These are phyloP conservation scores for Lotmaria passim DNA, from an alignment of 208 protist genomes.

Conservation along the genomic window DNA sequence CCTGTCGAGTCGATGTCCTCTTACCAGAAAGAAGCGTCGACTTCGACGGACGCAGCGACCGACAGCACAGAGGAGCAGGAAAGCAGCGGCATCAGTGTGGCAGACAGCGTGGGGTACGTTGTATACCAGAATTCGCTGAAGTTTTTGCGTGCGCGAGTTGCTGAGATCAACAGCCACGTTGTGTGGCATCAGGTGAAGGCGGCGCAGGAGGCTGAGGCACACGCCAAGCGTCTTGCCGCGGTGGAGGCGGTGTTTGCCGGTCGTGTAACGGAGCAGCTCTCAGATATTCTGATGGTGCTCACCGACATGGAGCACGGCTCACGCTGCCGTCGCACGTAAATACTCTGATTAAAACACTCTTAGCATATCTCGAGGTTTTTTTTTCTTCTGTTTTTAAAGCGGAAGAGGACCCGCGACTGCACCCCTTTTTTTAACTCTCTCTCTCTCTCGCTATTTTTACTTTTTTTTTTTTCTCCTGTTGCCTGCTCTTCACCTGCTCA, in stretches of 20 bases:
- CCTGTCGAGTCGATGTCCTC: conserved; percentile 5
- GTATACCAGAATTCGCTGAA: conserved; percentile 33
- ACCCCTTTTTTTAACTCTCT: no score
- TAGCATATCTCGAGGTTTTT: no score
- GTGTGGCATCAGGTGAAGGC: conserved; percentile 55
- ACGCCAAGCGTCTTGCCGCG: conserved; percentile 40
- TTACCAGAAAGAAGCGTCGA: neutral
- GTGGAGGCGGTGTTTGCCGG: conserved; percentile 47
- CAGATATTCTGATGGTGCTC: conserved; percentile 62
- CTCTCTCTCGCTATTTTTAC: no score
- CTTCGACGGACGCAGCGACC: neutral
- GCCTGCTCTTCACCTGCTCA: no score
- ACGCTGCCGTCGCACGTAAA: conserved; percentile 8
- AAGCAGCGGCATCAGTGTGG: neutral
- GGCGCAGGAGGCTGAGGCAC: conserved; percentile 31
- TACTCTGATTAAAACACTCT: no score
- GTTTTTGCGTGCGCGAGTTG: conserved; percentile 37
- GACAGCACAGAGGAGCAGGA: neutral
- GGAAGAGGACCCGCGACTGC: no score
- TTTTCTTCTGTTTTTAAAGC: no score
- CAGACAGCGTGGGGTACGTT: conserved; percentile 20
- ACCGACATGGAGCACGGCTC: conserved; percentile 45
- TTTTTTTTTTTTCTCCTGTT: no score
- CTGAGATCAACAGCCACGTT: conserved; percentile 55
- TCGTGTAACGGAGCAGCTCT: conserved; percentile 47